A percentile compares a stretch with the other conserved stretches of the same genome.
phyloP scores from a whole-genome alignment of 495 filamentous ascomycete genomes.

The Lasiosphaeria miniovina region DNA sequence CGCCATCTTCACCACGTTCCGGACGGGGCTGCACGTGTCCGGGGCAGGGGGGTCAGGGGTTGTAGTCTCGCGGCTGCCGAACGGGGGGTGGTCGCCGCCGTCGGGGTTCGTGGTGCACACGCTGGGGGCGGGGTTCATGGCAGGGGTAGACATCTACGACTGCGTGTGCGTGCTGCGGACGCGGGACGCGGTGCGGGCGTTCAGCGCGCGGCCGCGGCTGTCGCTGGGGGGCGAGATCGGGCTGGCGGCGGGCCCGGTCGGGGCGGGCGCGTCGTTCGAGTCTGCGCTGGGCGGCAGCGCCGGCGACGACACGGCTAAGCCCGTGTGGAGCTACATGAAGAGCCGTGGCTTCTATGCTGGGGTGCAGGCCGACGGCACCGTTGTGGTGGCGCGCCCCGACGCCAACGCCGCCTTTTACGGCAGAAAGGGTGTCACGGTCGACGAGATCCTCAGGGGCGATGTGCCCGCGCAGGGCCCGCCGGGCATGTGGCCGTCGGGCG shows the following conservation, averaged over 20 bases:
- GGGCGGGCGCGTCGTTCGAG: constrained; percentile 59
- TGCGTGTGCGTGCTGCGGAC: constrained; percentile 80
- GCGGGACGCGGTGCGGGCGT: constrained; percentile 65
- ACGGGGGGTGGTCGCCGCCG: constrained; percentile 74
- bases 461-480: constrained; percentile 26
- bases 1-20: constrained; percentile 83
- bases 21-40: constrained; percentile 76
- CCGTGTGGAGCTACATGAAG: constrained; percentile 78
- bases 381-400: constrained; percentile 70
- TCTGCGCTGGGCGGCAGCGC: constrained; percentile 7
- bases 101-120: constrained; percentile 78
- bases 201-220: constrained; percentile 60
- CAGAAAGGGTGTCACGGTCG: constrained; percentile 48
- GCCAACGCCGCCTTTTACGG: constrained; percentile 78
- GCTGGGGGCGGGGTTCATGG: constrained; percentile 70
- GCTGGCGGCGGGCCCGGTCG: constrained; percentile 69
- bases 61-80: constrained; percentile 63
- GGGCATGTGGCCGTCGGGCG: constrained; percentile 35
- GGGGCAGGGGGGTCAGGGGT: constrained; percentile 75
- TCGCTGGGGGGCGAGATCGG: constrained; percentile 74
- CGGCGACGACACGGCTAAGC: constrained; percentile 25
- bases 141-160: constrained; percentile 81
- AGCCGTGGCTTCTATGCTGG: constrained; percentile 73
- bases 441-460: constrained; percentile 65
- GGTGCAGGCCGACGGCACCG: constrained; percentile 70